Conservation (phyloP, 1,284 basidiomycete genomes). For the Apiotrichum mycotoxinovorans region DNA sequence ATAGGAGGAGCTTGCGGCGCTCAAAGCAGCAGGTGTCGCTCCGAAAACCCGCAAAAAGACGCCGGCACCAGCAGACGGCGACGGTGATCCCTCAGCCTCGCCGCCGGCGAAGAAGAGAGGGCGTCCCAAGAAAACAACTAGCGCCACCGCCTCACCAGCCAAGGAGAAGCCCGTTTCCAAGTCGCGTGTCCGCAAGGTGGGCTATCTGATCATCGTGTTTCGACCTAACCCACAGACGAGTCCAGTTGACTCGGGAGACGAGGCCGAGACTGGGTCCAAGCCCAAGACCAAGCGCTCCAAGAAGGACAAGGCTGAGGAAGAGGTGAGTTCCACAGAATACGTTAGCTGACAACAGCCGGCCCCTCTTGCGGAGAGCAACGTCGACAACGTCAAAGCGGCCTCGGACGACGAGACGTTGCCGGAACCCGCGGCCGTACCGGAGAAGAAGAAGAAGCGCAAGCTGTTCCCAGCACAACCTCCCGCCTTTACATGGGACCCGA, state of each 20-base stretch:
- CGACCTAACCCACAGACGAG: neutral
- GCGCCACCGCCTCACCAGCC: slow-evolving; percentile 4
- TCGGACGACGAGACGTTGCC: neutral
- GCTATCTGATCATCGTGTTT: too few relatives aligned
- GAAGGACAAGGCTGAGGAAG: slow-evolving; percentile 4
- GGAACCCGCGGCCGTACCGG: neutral
- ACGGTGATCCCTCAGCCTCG: slow-evolving; percentile 10
- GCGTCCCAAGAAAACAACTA: slow-evolving; percentile 20
- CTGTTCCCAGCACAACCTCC: slow-evolving; percentile 29
- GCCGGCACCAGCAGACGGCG: slow-evolving; percentile 13
- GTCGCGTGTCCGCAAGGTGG: neutral
- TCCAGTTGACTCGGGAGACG: neutral
- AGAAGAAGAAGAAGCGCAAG: slow-evolving; percentile 46
- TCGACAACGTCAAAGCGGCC: slow-evolving; percentile 1
- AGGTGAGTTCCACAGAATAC: neutral
- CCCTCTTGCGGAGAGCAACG: neutral
- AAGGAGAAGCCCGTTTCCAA: slow-evolving; percentile 5
- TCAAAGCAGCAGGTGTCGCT: slow-evolving; percentile 16
- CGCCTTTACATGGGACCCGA: slow-evolving; percentile 42
- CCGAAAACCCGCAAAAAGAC: slow-evolving; percentile 8
- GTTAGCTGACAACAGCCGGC: neutral
- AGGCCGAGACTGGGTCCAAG: neutral
- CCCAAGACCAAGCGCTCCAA: slow-evolving; percentile 4
- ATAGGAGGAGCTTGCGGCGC: slow-evolving; percentile 30
- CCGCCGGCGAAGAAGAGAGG: slow-evolving; percentile 27